Evolutionary conservation across 192 early-diverging fungal species (phyloP), one percentile per base, ranked within the genome.

Genomic region (Coemansia sp.): DNA sequence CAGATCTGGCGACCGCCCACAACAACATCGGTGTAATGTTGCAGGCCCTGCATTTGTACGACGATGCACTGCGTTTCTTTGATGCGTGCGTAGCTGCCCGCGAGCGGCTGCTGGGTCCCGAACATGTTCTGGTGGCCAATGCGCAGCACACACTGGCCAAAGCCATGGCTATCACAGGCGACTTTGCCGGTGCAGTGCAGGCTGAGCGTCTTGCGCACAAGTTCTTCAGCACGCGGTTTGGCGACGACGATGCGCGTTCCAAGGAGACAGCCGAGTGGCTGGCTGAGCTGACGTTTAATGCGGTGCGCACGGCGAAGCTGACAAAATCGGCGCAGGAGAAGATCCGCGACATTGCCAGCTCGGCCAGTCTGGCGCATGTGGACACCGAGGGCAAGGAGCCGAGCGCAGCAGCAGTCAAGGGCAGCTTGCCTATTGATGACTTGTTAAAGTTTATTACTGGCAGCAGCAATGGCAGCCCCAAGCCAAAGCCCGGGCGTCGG

Each of bases 1-100:
- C 93, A 8, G 93, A 98, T 55, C 83, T 90, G 39, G 89, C 93
- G 21, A 92, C 93, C n/a, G 90, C 89, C 1, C 86, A 90, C 51
- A 76, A 60, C 65, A 79, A 76, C 57, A 72, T 79, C 24, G 91
- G 89, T 48, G 85, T 91, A 39, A 92, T 92, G 88, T 67, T 94
- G 32, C 87, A 92, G 72, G 86, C 87, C 32, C 72, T 89, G 41
- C 77, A 83, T 27, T 83, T 88, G 59, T 87, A 85, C 53, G 79
- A 83, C 17, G 78, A 67, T 7, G 82, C 88, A 45, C 69, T 87
- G 37, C 66, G 77, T 17, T 97, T 92, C 84, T 89, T 90, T 77
- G 79, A 87, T 61, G 82, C 88, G 29, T 88, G 92, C 17, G 70
- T 83, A 23, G 84, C 83, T 19, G 91, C 86, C 9, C 89, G 92